Evolutionary conservation across 305 asterid species (phyloP).

Genomic region (Rubia occidens): DNA sequence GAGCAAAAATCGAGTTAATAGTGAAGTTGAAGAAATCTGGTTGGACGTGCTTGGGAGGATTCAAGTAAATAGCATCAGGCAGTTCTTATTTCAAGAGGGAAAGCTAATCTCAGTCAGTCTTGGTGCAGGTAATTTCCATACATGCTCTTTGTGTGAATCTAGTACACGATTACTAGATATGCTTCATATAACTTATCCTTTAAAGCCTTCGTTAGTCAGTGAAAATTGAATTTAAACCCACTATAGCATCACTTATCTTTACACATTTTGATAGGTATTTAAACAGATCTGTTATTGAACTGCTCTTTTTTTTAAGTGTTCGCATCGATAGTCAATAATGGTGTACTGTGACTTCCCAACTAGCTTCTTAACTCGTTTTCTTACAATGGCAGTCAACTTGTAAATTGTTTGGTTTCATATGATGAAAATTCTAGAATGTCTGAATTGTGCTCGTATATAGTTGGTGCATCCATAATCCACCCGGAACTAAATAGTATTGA

Average conservation of each 20-base stretch:
- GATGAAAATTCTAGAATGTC: neutral
- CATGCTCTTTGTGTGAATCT: constrained; percentile 10
- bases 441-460: neutral
- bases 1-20: constrained; percentile 25
- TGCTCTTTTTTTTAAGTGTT: neutral
- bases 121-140: constrained; percentile 62
- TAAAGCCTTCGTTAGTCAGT: neutral
- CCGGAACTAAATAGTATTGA: neutral
- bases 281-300: neutral
- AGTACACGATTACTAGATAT: neutral
- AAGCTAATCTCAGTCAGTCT: constrained; percentile 67
- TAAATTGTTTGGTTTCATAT: neutral
- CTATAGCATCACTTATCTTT: neutral
- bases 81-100: constrained; percentile 78
- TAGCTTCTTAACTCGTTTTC: neutral
- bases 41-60: constrained; percentile 66
- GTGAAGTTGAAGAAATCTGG: constrained; percentile 67
- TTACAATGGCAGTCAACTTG: neutral
- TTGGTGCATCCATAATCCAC: neutral
- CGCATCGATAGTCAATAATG: neutral
- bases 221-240: neutral
- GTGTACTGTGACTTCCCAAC: neutral
- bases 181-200: neutral
- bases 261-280: neutral
- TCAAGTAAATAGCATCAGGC: constrained; percentile 48